These are phyloP conservation scores for Prosopis cineraria DNA, from an alignment of 306 rosid genomes.

Conservation along the genomic window DNA sequence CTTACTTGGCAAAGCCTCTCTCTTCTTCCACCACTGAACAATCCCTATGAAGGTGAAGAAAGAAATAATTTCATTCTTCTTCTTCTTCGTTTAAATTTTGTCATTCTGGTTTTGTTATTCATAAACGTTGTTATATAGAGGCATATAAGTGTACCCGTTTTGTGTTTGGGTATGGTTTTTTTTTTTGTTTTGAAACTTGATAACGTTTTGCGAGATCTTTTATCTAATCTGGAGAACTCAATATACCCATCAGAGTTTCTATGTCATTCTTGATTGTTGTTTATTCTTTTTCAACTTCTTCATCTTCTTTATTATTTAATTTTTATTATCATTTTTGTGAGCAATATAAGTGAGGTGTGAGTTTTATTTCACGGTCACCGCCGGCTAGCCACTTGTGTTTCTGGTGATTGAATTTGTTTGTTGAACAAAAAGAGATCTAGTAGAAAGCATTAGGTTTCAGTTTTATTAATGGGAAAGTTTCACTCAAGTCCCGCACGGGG, in stretches of 20 bases:
- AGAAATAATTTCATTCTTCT: not conserved
- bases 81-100: not conserved
- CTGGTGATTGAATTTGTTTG: not conserved
- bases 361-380: not conserved
- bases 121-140: not conserved
- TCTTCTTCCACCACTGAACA: slow-evolving; percentile 14
- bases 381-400: not conserved
- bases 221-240: slow-evolving; percentile 30
- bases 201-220: slow-evolving; percentile 28
- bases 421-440: not conserved
- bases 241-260: not conserved
- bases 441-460: not conserved
- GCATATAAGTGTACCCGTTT: not conserved
- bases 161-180: not conserved
- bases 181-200: too few species aligned
- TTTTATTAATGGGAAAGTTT: too few species aligned
- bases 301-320: not conserved
- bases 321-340: not conserved
- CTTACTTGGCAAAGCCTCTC: slow-evolving; percentile 74
- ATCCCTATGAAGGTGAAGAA: not conserved
- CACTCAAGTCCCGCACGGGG: too few species aligned
- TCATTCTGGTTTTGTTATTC: not conserved
- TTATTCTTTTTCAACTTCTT: not conserved
- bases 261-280: not conserved
- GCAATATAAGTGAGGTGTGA: not conserved